phyloP scores from a whole-genome alignment of 768 basidiomycete genomes.

The Rhodocollybia butyracea region DNA sequence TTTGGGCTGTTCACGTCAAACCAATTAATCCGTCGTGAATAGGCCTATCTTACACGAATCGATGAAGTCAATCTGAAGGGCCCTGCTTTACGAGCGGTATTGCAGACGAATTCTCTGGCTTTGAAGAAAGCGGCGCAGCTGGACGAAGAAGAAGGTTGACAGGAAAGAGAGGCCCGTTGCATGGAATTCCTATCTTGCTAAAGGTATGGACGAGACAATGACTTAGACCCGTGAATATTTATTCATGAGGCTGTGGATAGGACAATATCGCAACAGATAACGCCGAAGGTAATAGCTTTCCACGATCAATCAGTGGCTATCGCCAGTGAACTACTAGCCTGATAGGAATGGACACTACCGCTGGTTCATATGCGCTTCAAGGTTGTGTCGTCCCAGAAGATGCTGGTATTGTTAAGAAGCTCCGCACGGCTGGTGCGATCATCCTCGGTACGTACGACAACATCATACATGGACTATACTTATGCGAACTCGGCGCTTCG shows the following conservation, averaged over 20 bases:
- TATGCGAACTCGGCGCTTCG: background rate
- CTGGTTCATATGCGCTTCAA: constrained; percentile 34
- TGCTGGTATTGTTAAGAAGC: constrained; percentile 26
- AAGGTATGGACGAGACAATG: no score
- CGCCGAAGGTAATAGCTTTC: constrained; percentile 17
- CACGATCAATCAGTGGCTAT: background rate
- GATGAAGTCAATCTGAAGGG: constrained; percentile 40
- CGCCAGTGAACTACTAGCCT: background rate
- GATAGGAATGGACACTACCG: constrained; percentile 39
- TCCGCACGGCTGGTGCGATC: constrained; percentile 31
- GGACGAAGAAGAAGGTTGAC: constrained; percentile 26
- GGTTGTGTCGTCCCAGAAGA: constrained; percentile 30
- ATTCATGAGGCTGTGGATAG: no score
- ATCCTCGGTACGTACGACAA: constrained; percentile 22
- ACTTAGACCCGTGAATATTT: no score
- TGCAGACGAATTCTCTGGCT: constrained; percentile 37
- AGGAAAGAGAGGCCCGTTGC: constrained; percentile 27
- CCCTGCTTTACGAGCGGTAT: constrained; percentile 33
- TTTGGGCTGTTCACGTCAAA: background rate
- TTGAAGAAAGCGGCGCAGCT: constrained; percentile 29
- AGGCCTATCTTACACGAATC: constrained; percentile 41
- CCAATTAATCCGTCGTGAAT: constrained; percentile 9
- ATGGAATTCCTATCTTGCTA: constrained; percentile 38
- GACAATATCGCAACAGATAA: constrained; percentile 29
- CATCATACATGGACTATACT: background rate